These are phyloP conservation scores for Phialocephala sp. DNA, from an alignment of 2,329 filamentous ascomycete species.

Conservation along the genomic window DNA sequence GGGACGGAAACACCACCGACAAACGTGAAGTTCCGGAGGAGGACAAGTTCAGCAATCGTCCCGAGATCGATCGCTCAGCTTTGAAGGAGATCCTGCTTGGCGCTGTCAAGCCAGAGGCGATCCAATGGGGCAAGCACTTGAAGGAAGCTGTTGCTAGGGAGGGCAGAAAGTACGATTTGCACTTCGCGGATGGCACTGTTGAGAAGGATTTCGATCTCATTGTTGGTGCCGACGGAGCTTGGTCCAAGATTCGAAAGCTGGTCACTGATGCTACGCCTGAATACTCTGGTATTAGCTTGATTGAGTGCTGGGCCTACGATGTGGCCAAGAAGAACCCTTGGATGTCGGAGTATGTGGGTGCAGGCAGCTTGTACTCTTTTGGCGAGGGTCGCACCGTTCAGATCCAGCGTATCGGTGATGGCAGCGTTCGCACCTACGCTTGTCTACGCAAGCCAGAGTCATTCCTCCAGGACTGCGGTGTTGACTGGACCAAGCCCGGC, in stretches of 20 bases:
- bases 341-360: conserved; percentile 46
- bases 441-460: conserved; percentile 33
- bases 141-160: conserved; percentile 18
- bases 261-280: conserved; percentile 43
- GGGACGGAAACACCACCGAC: conserved; percentile 12
- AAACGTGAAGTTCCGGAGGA: conserved; percentile 11
- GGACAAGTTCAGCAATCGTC: conserved; percentile 32
- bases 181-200: conserved; percentile 22
- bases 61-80: conserved; percentile 48
- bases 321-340: conserved; percentile 44
- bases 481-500: conserved; percentile 30
- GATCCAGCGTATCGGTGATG: conserved; percentile 49
- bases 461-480: conserved; percentile 35
- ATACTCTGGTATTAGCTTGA: conserved; percentile 44
- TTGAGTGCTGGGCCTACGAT: conserved; percentile 23
- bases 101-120: conserved; percentile 40
- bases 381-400: conserved; percentile 43
- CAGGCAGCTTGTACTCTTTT: conserved; percentile 44
- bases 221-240: conserved; percentile 50
- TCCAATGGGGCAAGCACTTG: conserved; percentile 50
- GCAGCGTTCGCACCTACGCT: conserved; percentile 43
- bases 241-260: conserved; percentile 46
- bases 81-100: conserved; percentile 45
- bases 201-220: conserved; percentile 45
- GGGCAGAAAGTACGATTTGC: conserved; percentile 26